These are phyloP conservation scores for Calendula officinalis DNA, from an alignment of 129 eudicot genomes.

Conservation along the genomic window DNA sequence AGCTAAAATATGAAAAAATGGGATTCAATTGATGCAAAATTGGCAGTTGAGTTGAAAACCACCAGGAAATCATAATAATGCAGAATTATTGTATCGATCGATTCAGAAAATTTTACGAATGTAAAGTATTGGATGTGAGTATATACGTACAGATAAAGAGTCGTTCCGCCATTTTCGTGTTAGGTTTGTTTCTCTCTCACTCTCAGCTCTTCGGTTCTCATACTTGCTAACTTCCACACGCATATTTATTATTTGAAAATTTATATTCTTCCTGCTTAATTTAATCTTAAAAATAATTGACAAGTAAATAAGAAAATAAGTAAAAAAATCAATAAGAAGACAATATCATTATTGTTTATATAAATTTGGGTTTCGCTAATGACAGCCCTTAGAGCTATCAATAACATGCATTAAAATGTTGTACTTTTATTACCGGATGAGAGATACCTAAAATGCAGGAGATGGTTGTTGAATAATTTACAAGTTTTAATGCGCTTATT, in stretches of 20 bases:
- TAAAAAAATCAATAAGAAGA: no score
- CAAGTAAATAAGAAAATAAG: no score
- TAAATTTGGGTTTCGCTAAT: no score
- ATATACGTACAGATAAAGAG: conserved; percentile 21
- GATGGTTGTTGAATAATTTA: no score
- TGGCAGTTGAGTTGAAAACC: background rate
- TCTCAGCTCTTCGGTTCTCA: conserved; percentile 16
- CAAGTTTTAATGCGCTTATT: no score
- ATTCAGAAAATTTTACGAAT: conserved; percentile 17
- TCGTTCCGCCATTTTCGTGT: conserved; percentile 28
- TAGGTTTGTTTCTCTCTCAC: conserved; percentile 24
- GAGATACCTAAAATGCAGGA: no score
- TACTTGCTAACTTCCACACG: background rate
- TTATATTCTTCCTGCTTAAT: conserved; percentile 26
- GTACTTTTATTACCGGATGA: no score
- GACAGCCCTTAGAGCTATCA: no score
- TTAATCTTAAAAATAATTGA: no score
- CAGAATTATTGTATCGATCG: conserved; percentile 12
- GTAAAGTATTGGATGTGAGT: background rate
- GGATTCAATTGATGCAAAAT: conserved; percentile 32
- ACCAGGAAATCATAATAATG: conserved; percentile 35
- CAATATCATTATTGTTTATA: no score
- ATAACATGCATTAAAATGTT: no score
- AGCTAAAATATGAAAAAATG: background rate
- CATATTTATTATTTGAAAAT: background rate